A percentile compares a stretch with the other conserved stretches of the same genome.
Evolutionary conservation across 768 basidiomycete species (phyloP).

Genomic region (Russula sp.): DNA sequence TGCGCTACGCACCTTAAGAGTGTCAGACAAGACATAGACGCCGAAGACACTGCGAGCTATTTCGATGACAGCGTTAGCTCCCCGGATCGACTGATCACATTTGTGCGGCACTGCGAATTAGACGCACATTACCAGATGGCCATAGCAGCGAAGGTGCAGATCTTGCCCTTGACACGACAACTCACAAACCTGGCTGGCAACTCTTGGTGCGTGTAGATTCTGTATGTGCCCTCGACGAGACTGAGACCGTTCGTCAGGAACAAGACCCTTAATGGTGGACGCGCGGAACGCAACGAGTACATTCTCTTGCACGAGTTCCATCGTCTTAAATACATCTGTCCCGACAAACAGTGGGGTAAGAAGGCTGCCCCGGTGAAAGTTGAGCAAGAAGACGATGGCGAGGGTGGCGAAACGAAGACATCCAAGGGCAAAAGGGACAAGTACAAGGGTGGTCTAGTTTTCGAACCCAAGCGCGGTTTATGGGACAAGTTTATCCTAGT

Average conservation of each 20-base stretch:
- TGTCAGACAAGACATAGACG: constrained; percentile 89
- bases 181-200: constrained; percentile 95
- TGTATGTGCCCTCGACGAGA: background rate
- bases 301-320: constrained; percentile 98
- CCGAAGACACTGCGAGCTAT: constrained; percentile 88
- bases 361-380: constrained; percentile 52
- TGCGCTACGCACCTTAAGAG: constrained; percentile 82
- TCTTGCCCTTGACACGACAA: constrained; percentile 87
- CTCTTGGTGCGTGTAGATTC: constrained; percentile 61
- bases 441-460: constrained; percentile 97
- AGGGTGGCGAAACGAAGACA: constrained; percentile 38
- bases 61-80: constrained; percentile 77
- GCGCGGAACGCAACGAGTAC: constrained; percentile 98
- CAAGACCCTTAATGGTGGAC: constrained; percentile 93
- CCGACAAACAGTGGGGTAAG: constrained; percentile 88
- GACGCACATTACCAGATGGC: constrained; percentile 99
- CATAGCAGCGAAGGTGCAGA: constrained; percentile 88
- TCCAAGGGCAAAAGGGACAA: constrained; percentile 79
- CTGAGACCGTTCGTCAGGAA: constrained; percentile 53
- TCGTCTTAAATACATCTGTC: constrained; percentile 89
- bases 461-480: constrained; percentile 90
- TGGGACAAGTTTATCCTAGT: constrained; percentile 97
- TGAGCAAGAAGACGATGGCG: constrained; percentile 48
- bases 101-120: constrained; percentile 89
- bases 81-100: constrained; percentile 75